Percentiles rank a stretch among this genome's conserved stretches.
Conservation (phyloP, 192 early-diverging fungal genomes). For the Gryganskiella cystojenkinii region DNA sequence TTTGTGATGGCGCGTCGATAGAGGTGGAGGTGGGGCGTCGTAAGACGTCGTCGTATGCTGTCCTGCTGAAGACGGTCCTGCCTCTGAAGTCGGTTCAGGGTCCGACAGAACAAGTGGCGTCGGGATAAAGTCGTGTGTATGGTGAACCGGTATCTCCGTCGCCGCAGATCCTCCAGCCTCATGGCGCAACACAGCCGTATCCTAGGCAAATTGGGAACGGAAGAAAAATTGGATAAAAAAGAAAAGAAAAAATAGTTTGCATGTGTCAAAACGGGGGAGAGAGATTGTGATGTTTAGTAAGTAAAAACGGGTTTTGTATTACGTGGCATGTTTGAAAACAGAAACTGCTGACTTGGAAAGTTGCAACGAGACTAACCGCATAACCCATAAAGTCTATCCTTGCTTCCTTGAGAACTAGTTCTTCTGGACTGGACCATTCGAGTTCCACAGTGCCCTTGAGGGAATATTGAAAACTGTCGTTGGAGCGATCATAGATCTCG, state of each 20-base stretch:
- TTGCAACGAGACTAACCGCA: constrained; percentile 23
- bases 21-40: background rate
- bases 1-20: constrained; percentile 5
- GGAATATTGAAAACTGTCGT: constrained; percentile 41
- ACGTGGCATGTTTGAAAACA: too few relatives aligned
- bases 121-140: constrained; percentile 44
- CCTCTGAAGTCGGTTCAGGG: background rate
- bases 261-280: background rate
- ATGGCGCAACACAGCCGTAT: constrained; percentile 44
- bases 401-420: constrained; percentile 41
- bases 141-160: constrained; percentile 45
- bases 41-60: background rate
- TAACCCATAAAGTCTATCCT: constrained; percentile 51
- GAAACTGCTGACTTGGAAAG: too few relatives aligned
- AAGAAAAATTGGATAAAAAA: background rate
- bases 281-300: background rate
- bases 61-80: background rate
- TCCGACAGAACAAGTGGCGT: constrained; percentile 22
- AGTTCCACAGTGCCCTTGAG: constrained; percentile 41
- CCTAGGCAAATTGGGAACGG: constrained; percentile 6
- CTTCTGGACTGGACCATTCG: constrained; percentile 18
- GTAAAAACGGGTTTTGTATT: background rate
- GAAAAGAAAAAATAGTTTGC: background rate
- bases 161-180: constrained; percentile 18
- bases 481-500: constrained; percentile 50